Evolutionary conservation across 768 basidiomycete species (phyloP), one percentile per base, ranked within the genome.

Genomic region (Gyrodon lividus): DNA sequence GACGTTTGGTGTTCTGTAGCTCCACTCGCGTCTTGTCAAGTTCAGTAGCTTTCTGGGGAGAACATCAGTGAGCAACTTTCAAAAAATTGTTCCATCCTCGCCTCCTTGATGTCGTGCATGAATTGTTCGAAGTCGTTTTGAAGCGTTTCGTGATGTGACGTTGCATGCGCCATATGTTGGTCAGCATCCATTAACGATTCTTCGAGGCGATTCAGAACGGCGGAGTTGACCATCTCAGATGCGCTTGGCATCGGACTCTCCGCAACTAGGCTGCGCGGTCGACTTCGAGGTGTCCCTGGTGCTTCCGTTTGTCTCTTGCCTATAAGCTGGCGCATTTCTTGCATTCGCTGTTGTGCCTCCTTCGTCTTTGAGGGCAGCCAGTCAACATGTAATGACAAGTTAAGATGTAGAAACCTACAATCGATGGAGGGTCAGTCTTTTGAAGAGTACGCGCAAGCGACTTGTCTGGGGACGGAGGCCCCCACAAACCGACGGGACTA

Each of bases 261-360:
- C 17, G 52, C 57, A 12, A 65, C 33, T 35, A 70, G 49, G 46
- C 62, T 78, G 34, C 76, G 73, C 9, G 78, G 70, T 44, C 80
- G 77, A 48, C 67, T 70, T 22, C 77, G 76, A 51, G 80, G 77
- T 8, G 79, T 74, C 6, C 68, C 46, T 16, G 63, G 55, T 24
- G 45, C 67, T 31, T 84, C 85, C 16, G 69, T 74, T 59, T 81
- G 75, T 57, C 89, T 74, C 54, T 74, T 79, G 33, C 74, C 70
- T 51, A 93, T 90, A 50, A 90, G 72, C 56, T 80, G 80, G 35
- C 84, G 79, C 89, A 93, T 89, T 66, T 93, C 91, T 59, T 89
- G 83, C 75, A 91, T 77, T 20, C 91, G 82, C 31, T 84, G 84
- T 58, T 83, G 84, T 31, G 89, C 89, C 48, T 84, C 89, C 61